These are phyloP conservation scores for Lactifluus subvellereus DNA, from an alignment of 768 basidiomycete species.

Conservation along the genomic window DNA sequence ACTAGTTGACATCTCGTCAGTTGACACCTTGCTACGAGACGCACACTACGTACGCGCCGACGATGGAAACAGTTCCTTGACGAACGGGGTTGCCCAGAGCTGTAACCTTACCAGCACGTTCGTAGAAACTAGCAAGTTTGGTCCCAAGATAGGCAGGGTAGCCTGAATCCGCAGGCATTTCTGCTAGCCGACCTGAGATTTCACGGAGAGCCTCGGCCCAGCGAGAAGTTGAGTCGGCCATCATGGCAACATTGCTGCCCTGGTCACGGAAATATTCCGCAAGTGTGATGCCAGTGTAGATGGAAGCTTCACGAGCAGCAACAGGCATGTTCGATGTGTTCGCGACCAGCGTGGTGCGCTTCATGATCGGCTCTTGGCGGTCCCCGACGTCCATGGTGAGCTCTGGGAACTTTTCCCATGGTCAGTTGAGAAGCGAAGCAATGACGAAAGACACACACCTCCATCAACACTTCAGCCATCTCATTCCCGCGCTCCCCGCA, in stretches of 20 bases:
- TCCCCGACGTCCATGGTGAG: conserved; percentile 88
- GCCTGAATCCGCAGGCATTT: conserved; percentile 99
- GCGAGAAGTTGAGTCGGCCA: conserved; percentile 98
- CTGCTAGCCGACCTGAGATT: conserved; percentile 97
- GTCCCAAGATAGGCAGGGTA: conserved; percentile 97
- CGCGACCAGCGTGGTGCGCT: conserved; percentile 96
- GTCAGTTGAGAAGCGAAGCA: conserved; percentile 21
- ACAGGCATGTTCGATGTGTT: conserved; percentile 99
- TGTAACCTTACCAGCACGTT: conserved; percentile 93
- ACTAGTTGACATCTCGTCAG: conserved; percentile 36
- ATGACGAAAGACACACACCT: conserved; percentile 42
- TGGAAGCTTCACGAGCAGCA: conserved; percentile 97
- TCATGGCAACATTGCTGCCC: conserved; percentile 96
- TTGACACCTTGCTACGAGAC: not conserved
- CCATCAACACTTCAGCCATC: conserved; percentile 99
- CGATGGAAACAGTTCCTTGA: conserved; percentile 93
- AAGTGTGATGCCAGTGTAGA: conserved; percentile 98
- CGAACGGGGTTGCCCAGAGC: conserved; percentile 86
- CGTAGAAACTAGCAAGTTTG: conserved; percentile 96
- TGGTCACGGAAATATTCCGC: conserved; percentile 99
- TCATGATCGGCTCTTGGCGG: conserved; percentile 99
- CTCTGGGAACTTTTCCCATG: conserved; percentile 61
- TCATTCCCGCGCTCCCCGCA: conserved; percentile 99
- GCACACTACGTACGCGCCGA: conserved; percentile 79
- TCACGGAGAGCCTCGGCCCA: conserved; percentile 99